Conservation (phyloP, 2,329 filamentous ascomycete genomes). For the Ophiostoma ips region DNA sequence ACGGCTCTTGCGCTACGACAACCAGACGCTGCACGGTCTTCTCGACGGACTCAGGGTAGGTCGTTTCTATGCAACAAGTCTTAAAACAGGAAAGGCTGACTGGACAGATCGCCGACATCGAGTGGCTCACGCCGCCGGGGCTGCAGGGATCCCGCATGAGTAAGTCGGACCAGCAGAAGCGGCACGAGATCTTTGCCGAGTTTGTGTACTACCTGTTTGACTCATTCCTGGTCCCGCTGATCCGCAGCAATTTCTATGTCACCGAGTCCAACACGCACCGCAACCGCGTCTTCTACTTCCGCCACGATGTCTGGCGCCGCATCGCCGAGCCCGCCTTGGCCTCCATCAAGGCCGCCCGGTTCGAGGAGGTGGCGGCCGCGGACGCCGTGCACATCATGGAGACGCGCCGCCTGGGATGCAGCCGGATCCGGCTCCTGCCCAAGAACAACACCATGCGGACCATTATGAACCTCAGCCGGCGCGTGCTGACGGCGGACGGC, state of each 20-base stretch:
- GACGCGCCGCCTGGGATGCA: conserved; percentile 56
- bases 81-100: not conserved
- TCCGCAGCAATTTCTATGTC: conserved; percentile 82
- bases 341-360: conserved; percentile 55
- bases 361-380: conserved; percentile 56
- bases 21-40: conserved; percentile 63
- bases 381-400: conserved; percentile 44
- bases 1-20: conserved; percentile 66
- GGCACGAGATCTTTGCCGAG: conserved; percentile 66
- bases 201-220: conserved; percentile 90
- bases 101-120: conserved; percentile 37
- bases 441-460: conserved; percentile 65
- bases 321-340: conserved; percentile 60
- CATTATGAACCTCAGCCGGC: conserved; percentile 72
- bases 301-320: conserved; percentile 79
- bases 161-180: conserved; percentile 58
- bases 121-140: conserved; percentile 55
- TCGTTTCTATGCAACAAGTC: not conserved
- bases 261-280: conserved; percentile 76
- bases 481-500: conserved; percentile 32
- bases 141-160: conserved; percentile 43
- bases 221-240: conserved; percentile 74
- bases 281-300: conserved; percentile 80
- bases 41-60: conserved; percentile 60
- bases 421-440: conserved; percentile 67